These are phyloP conservation scores for Pythium brachiatum DNA, from an alignment of 352 stramenopile species.

Conservation along the genomic window DNA sequence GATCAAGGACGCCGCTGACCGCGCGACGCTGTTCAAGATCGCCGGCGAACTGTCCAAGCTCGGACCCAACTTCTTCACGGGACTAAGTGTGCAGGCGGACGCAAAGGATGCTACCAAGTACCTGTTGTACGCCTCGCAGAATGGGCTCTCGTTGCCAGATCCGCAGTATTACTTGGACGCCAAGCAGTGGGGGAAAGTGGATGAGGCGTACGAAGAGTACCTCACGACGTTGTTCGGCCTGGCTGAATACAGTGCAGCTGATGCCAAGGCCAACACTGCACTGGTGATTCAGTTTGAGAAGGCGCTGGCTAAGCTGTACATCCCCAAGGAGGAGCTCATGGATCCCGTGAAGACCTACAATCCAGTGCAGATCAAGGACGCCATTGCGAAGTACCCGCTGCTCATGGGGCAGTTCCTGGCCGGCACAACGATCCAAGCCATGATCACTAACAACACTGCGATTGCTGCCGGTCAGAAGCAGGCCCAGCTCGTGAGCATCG, in stretches of 20 bases:
- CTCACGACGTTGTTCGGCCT: slow-evolving; percentile 78
- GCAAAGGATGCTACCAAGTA: slow-evolving; percentile 83
- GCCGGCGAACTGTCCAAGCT: slow-evolving; percentile 50
- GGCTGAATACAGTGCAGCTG: slow-evolving; percentile 31
- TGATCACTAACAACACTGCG: slow-evolving; percentile 31
- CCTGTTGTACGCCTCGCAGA: slow-evolving; percentile 80
- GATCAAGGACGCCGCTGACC: slow-evolving; percentile 36
- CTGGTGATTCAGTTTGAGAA: slow-evolving; percentile 86
- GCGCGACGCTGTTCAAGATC: slow-evolving; percentile 45
- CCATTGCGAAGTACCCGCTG: slow-evolving; percentile 44
- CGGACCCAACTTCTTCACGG: slow-evolving; percentile 80
- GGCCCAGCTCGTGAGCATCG: slow-evolving; percentile 43
- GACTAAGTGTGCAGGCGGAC: slow-evolving; percentile 67
- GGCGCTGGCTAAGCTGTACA: slow-evolving; percentile 73
- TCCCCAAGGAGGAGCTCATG: slow-evolving; percentile 87
- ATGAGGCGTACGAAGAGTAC: slow-evolving; percentile 68
- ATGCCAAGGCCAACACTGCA: slow-evolving; percentile 36
- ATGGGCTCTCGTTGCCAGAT: slow-evolving; percentile 86
- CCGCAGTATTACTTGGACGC: slow-evolving; percentile 92
- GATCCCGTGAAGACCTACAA: slow-evolving; percentile 92
- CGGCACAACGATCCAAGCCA: slow-evolving; percentile 37
- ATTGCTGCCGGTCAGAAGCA: slow-evolving; percentile 11
- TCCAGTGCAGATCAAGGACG: slow-evolving; percentile 67
- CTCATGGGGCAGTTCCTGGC: slow-evolving; percentile 53
- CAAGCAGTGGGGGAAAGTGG: slow-evolving; percentile 72